phyloP scores from a whole-genome alignment of 2,329 filamentous ascomycete genomes.

The Polychaeton citri region DNA sequence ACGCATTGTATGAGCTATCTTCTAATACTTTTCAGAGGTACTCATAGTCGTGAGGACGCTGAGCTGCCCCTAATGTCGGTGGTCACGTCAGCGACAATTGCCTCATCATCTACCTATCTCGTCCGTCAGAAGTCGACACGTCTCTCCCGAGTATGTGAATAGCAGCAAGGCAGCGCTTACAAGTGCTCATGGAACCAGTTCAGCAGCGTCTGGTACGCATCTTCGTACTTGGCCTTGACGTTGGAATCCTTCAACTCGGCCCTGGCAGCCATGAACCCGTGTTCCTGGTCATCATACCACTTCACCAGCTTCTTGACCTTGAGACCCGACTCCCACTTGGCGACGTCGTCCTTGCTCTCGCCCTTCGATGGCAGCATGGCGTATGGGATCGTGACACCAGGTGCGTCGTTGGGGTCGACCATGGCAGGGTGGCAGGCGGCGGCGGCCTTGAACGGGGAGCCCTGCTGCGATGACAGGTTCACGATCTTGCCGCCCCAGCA shows the following conservation, averaged over 20 bases:
- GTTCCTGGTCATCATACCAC: constrained; percentile 34
- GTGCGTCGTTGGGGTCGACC: constrained; percentile 45
- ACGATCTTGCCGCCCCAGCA: constrained; percentile 42
- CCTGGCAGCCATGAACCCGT: constrained; percentile 20
- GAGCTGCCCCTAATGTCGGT: no score
- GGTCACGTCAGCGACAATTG: no score
- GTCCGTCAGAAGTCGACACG: no score
- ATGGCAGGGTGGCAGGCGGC: constrained; percentile 46
- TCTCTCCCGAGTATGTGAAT: no score
- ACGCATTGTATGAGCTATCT: no score
- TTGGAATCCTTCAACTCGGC: constrained; percentile 32
- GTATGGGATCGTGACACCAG: constrained; percentile 42
- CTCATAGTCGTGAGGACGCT: no score
- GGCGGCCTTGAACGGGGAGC: constrained; percentile 43
- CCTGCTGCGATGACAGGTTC: constrained; percentile 37
- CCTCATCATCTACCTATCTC: no score
- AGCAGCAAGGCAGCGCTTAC: no score
- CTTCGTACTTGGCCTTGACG: constrained; percentile 37
- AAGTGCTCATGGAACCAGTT: constrained; percentile 40
- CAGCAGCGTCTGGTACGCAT: constrained; percentile 35
- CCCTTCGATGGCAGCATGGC: constrained; percentile 44
- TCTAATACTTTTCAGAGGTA: no score
- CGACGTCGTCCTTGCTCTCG: constrained; percentile 39
- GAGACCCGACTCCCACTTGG: constrained; percentile 34
- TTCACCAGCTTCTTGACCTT: constrained; percentile 33